Percentiles rank a stretch among this genome's conserved stretches.
Evolutionary conservation across 371 early-diverging fungal species (phyloP).

Genomic region (Dentiscutata heterogama): DNA sequence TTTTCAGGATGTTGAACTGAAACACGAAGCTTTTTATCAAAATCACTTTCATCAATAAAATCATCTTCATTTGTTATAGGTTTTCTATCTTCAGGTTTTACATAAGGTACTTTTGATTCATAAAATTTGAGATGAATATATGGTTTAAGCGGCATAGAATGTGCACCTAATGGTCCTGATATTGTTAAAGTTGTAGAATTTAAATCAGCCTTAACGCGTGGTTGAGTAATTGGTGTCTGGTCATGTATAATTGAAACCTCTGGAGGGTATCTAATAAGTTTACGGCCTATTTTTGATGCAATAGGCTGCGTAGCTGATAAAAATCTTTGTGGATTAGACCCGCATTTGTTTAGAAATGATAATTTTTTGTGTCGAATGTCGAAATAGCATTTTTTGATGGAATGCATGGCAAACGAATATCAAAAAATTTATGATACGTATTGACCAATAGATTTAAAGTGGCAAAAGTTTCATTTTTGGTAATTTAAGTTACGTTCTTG

Average conservation of each 20-base stretch:
- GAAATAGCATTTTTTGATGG: too few species aligned
- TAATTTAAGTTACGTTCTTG: too few species aligned
- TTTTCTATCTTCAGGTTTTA: background rate
- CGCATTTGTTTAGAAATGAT: too few species aligned
- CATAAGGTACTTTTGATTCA: constrained; percentile 44
- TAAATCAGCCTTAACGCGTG: constrained; percentile 71
- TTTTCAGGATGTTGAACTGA: constrained; percentile 66
- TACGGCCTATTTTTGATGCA: constrained; percentile 79
- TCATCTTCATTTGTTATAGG: too few species aligned
- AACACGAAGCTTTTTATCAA: constrained; percentile 66
- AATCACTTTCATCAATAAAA: constrained; percentile 28
- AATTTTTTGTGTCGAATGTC: too few species aligned
- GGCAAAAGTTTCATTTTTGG: too few species aligned
- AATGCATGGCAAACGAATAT: too few species aligned
- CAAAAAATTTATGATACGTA: too few species aligned
- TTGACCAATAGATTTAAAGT: too few species aligned
- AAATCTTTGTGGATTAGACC: background rate
- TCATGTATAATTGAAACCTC: constrained; percentile 73
- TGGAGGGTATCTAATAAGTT: constrained; percentile 70
- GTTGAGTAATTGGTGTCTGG: constrained; percentile 62
- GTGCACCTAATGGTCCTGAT: constrained; percentile 85
- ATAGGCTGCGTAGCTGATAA: constrained; percentile 59
- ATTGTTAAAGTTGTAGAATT: constrained; percentile 76
- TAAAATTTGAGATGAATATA: constrained; percentile 73
- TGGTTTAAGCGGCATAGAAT: constrained; percentile 81